Base-by-base conservation (phyloP, 2,329 filamentous ascomycete species). In the Endocalyx cinctus region DNA sequence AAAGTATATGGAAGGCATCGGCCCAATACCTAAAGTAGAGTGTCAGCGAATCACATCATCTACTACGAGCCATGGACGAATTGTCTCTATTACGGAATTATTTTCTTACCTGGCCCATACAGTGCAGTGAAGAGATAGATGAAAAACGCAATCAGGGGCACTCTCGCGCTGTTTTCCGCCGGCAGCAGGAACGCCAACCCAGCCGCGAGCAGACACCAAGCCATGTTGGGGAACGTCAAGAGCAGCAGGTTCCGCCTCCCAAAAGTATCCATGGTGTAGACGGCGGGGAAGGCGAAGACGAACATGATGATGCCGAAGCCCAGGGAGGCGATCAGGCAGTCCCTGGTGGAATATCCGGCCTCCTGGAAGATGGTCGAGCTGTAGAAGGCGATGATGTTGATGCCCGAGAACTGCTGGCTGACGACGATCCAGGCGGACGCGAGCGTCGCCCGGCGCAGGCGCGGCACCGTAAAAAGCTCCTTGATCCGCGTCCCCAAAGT, bases 401-500 rank as follows among this genome's bases (percentile, higher is more conserved):
- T 36, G 25, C 74, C 76, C 39, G 74, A 78, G 62, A 81, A 70
- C 49, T 81, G 77, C 47, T 81, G 76, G 0, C 63, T 64, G 45
- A 79, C 75, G 79, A 87, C 86, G 44, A 85, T 79, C 1, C 74
- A 74, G 42, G 74, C 77, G 0, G 80, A 78, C 2, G 81, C 82
- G 33, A 78, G 67, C 1, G 79, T 84, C 0, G 82, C 83, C 25
- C 75, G 67, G 5, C 75, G 63, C 6, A 76, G 62, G 20, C 77
- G 64, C 1, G 75, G 69, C 30, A 80, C 67, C 2, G 71, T 77
- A 43, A 80, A 75, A 2, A 76, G 58, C 46, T 81, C 72, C 14
- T 37, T 23, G 17, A 47, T 29, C 20, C n/a, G n/a, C n/a, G n/a
- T n/a, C n/a, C n/a, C n/a, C n/a, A n/a, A n/a, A n/a, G n/a, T n/a